Evolutionary conservation across 2,329 filamentous ascomycete species (phyloP), one percentile per base, ranked within the genome.

Genomic region (Colletotrichum truncatum): DNA sequence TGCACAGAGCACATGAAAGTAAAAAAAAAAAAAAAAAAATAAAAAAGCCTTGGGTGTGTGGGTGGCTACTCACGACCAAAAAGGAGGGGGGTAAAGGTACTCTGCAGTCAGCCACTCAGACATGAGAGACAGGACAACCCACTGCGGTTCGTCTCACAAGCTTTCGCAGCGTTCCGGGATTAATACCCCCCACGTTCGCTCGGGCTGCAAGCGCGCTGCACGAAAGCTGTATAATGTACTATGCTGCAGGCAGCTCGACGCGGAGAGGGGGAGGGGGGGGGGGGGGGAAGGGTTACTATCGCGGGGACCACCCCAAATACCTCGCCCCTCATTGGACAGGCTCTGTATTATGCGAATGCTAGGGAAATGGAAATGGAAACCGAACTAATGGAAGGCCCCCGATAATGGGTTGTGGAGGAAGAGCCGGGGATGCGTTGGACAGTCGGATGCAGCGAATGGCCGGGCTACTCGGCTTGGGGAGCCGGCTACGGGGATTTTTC

Each of bases 331-430:
- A 65, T 65, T 65, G 57, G 62, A 55, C 18, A 34, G 30, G 58
- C 12, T 34, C 34, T 26, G 26, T 52, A 62, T 65, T 65, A 65
- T 65, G 62, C 49, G 49, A 65, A 65, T 62, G 62, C 49, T 65
- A 57, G 62, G 62, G 62, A 65, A 65, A 65, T 65, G n/a, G 49
- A 62, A 65, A 62, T 65, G 48, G 49, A 45, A 61, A 62, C 62
- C 62, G 62, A 65, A 43, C 62, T 65, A 65, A 65, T 62, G 49
- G 57, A 62, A 65, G 41, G 41, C 32, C 57, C 28, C 32, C 62
- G 62, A 65, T 65, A 55, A 62, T 39, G 23, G 52, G 41, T 25
- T 62, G 56, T 62, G 62, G 57, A 51, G 62, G 59, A 59, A 26
- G n/a, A n/a, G n/a, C n/a, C 18, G 25, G 38, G 30, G 46, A 46